Base-by-base conservation (phyloP, 192 early-diverging fungal species). In the Podochytrium sp. region DNA sequence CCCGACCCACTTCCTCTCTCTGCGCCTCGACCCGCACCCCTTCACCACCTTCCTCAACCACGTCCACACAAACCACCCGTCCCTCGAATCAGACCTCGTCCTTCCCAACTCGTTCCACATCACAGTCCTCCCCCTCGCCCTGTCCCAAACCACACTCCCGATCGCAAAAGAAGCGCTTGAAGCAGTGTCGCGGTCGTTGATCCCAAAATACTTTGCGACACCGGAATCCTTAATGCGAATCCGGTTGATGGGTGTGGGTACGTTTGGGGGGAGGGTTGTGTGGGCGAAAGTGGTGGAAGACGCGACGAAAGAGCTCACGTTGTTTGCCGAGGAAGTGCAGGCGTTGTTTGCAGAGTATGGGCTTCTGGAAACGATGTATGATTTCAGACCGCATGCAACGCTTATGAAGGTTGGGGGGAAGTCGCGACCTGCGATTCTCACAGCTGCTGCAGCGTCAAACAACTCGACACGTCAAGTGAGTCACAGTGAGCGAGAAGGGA, bases 1-100 rank as follows among this genome's bases (percentile, higher is more conserved):
- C n/a, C 63, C 43, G 23, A 47, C 63, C 40, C 63, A 65, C 47
- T 65, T 65, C 42, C n/a, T 65, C 6, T 65, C 63, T 16, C 63
- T 65, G 37, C 63, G 63, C 5, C 41, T 65, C 39, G 42, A 65
- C 43, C 20, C 63, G 0, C 40, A 5, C 5, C 12, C 6, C 33
- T 65, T 65, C 33, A 10, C 6, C 16, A 4, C 6, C 7, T 65
- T 65, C 38, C 18, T 23, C 18, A 39, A 47, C 5, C 63, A 65
- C 43, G 63, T 65, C n/a, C 5, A 0, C 0, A 18, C 4, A 0
- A 47, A 32, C 6, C 63, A 65, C 27, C 40, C 37, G 5, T 4
- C 38, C 23, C 43, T 43, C 27, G 20, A 7, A 4, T 3, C 16
- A 7, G 25, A 65, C 63, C 63, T 65, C n/a, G 63, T 65, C 5